Conservation (phyloP, 108 stramenopile genomes). For the Cyclotella choctawhatcheeana region DNA sequence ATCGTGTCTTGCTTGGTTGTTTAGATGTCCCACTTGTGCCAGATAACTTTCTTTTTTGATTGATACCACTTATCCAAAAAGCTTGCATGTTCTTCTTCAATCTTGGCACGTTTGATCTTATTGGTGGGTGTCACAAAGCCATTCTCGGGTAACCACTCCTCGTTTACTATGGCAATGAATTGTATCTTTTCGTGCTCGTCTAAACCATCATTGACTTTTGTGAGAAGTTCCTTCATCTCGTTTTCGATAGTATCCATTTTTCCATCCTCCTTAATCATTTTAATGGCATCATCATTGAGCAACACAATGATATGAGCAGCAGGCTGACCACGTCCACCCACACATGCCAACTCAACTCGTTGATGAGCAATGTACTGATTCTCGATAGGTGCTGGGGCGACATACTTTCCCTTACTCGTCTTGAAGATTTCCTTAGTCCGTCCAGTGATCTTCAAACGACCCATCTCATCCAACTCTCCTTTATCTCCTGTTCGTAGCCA, state of each 20-base stretch:
- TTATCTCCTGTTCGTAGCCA: slow-evolving; percentile 88
- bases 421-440: slow-evolving; percentile 88
- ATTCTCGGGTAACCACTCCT: no score
- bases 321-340: slow-evolving; percentile 64
- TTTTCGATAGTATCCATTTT: slow-evolving; percentile 52
- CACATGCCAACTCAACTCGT: slow-evolving; percentile 70
- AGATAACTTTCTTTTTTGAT: slow-evolving; percentile 72
- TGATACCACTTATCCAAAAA: slow-evolving; percentile 71
- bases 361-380: slow-evolving; percentile 57
- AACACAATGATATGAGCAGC: slow-evolving; percentile 67
- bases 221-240: slow-evolving; percentile 59
- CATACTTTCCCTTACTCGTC: slow-evolving; percentile 80
- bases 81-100: slow-evolving; percentile 64
- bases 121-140: no score
- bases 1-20: no score
- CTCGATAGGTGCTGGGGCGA: slow-evolving; percentile 80
- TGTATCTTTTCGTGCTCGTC: slow-evolving; percentile 68
- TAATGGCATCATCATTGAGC: slow-evolving; percentile 62
- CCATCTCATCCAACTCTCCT: slow-evolving; percentile 71
- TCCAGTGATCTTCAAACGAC: slow-evolving; percentile 86
- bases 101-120: no score
- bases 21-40: slow-evolving; percentile 61
- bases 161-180: slow-evolving; percentile 74
- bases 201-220: slow-evolving; percentile 55
- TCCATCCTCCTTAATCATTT: slow-evolving; percentile 27